phyloP scores from a whole-genome alignment of 495 filamentous ascomycete genomes.

The Wilcoxina mikolae region DNA sequence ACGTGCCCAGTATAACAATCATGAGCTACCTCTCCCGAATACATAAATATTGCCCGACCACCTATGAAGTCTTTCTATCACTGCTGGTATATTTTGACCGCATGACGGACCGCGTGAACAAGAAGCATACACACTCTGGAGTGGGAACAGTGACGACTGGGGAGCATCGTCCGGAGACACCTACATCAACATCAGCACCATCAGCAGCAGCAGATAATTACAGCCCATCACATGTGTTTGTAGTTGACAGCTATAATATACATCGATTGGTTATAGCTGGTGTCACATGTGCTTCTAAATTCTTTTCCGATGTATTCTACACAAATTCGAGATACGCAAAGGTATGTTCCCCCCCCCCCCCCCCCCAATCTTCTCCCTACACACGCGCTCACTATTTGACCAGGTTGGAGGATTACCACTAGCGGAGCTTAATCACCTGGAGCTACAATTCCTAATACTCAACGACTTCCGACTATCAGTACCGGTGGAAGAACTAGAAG shows the following conservation, averaged over 20 bases:
- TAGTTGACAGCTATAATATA: conserved; percentile 98
- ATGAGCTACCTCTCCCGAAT: conserved; percentile 91
- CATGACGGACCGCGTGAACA: conserved; percentile 94
- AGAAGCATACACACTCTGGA: conserved; percentile 1
- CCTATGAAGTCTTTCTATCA: conserved; percentile 94
- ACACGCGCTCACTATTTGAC: not conserved
- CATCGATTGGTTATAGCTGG: conserved; percentile 93
- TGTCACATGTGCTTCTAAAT: conserved; percentile 97
- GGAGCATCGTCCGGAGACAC: conserved; percentile 22
- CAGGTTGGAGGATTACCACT: conserved; percentile 94
- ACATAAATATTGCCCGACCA: conserved; percentile 97
- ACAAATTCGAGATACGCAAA: conserved; percentile 99
- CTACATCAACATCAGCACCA: conserved; percentile 9
- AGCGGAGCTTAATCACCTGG: conserved; percentile 90
- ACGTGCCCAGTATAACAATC: conserved; percentile 93
- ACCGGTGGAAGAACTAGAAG: conserved; percentile 87
- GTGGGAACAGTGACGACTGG: conserved; percentile 8
- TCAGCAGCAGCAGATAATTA: conserved; percentile 38
- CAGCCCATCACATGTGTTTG: conserved; percentile 67
- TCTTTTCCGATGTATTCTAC: conserved; percentile 99
- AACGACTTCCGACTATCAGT: conserved; percentile 96
- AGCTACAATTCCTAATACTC: conserved; percentile 87
- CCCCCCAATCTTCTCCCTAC: not conserved
- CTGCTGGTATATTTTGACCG: conserved; percentile 95
- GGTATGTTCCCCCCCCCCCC: conserved; percentile 38